phyloP scores from a whole-genome alignment of 352 stramenopile species.

The Aphanomyces stellatus region DNA sequence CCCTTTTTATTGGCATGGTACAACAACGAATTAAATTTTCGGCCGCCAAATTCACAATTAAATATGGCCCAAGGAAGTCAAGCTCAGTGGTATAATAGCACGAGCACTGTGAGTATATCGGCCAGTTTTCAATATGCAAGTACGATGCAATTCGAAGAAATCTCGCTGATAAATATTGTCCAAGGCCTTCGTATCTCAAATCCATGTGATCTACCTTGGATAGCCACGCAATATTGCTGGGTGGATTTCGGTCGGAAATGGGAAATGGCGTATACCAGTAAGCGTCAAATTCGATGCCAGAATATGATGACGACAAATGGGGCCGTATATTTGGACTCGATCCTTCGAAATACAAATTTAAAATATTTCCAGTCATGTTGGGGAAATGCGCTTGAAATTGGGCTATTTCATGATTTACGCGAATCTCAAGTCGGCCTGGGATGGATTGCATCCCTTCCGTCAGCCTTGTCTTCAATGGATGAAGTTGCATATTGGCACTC shows the following conservation, averaged over 20 bases:
- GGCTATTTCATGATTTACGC: not conserved
- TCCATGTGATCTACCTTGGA: not conserved
- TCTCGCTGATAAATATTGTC: not conserved
- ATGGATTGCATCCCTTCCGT: not conserved
- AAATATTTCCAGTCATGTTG: not conserved
- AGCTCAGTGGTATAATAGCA: not conserved
- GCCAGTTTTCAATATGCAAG: not conserved
- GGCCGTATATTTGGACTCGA: not conserved
- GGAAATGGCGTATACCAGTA: not conserved
- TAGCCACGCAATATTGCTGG: not conserved
- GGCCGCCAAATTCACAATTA: not conserved
- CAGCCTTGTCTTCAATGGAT: not conserved
- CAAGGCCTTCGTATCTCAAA: not conserved
- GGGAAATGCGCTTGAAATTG: not conserved
- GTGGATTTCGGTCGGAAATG: not conserved
- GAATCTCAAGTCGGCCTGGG: not conserved
- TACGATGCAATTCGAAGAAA: not conserved
- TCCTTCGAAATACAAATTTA: slow-evolving; percentile 2
- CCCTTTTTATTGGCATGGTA: not conserved
- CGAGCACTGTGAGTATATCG: not conserved
- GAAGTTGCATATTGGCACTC: not conserved
- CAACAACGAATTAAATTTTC: not conserved
- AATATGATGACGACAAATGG: not conserved
- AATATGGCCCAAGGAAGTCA: not conserved
- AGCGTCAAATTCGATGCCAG: not conserved